These are phyloP conservation scores for Orbilia blumenaviensis DNA, from an alignment of 2,329 filamentous ascomycete species.

Conservation along the genomic window DNA sequence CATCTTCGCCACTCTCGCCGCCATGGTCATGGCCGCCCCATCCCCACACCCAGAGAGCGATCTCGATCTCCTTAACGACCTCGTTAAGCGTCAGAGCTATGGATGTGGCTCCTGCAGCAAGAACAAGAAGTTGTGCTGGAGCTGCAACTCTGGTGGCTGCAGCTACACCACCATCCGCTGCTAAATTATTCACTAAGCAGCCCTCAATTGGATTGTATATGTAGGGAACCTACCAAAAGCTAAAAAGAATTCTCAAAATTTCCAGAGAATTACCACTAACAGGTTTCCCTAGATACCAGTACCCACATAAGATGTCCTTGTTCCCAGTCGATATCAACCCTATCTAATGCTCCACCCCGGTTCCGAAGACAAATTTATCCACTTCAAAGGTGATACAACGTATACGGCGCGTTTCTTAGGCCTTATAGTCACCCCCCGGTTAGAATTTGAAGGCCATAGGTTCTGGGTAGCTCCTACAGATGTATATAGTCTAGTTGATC, in stretches of 20 bases:
- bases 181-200: neutral
- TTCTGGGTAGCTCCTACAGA: neutral
- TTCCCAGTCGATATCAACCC: neutral
- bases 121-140: constrained; percentile 34
- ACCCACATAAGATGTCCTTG: neutral
- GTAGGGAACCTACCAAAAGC: neutral
- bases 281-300: neutral
- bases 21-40: constrained; percentile 32
- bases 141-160: constrained; percentile 39
- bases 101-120: constrained; percentile 23
- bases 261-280: neutral
- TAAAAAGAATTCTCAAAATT: neutral
- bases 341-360: neutral
- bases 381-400: neutral
- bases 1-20: constrained; percentile 13
- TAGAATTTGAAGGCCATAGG: neutral
- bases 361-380: neutral
- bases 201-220: neutral
- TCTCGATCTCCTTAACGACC: constrained; percentile 27
- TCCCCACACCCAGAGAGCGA: constrained; percentile 31
- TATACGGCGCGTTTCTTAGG: neutral
- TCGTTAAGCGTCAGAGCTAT: constrained; percentile 38
- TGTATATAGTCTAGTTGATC: neutral
- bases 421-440: no score
- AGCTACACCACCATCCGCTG: constrained; percentile 22